Base-by-base conservation (phyloP, 345 rosid genomes). In the Boechera divaricarpa region DNA sequence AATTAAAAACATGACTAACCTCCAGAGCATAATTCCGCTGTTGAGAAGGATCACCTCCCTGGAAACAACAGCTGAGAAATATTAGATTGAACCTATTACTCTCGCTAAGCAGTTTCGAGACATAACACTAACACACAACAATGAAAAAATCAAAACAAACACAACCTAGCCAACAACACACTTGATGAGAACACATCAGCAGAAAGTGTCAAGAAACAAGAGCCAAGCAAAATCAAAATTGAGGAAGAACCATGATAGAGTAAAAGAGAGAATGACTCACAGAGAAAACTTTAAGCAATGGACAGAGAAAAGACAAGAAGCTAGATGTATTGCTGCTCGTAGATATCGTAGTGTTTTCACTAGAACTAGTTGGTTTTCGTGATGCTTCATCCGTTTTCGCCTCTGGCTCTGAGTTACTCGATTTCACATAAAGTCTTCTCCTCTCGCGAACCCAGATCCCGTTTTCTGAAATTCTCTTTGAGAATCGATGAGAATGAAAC, bases 31-130 rank as follows among this genome's bases (percentile, higher is more conserved):
- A 64, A 81, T 90, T 92, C 39, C 93, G 81, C 38, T 85, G 81
- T 52, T 21, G 78, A 39, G 96, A 87, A 51, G 97, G 97, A 68
- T 92, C 97, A 51, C 92, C 92, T 79, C 82, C 90, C 96, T 92
- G 79, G 65, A 80, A 80, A 72, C 48, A 70, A 74, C 31, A 70
- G 51, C 24, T 32, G 12, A 69, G 42, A 47, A 31, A 0, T 16
- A 35, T 59, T 16, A 59, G 38, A 29, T 18, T 1, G 10, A 48
- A 48, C 52, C 24, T 13, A 31, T 13, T 7, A 21, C n/a, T 44
- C n/a, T 12, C 15, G n/a, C 6, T 44, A 44, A 3, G n/a, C 15
- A 44, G 5, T 44, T 13, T 44, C 5, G 48, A 44, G n/a, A 44
- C n/a, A 44, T 44, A 13, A 42, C n/a, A 42, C 47, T 11, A 11